These are phyloP conservation scores for grape (Vitis vinifera) DNA, from an alignment of 164 flowering plant species.

Conservation along the genomic window DNA sequence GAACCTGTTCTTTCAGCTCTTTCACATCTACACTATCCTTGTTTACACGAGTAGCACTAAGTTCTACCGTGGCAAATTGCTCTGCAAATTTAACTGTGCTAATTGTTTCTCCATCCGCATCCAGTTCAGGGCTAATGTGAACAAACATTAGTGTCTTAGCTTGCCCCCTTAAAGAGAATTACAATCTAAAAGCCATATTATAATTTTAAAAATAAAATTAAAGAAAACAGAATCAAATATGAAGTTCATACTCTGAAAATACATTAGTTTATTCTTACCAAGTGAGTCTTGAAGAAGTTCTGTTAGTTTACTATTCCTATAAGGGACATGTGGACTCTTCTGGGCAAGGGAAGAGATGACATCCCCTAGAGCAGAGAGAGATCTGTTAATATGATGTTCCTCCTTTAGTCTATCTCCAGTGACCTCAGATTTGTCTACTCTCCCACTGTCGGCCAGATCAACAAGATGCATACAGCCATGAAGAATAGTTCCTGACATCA, in stretches of 20 bases:
- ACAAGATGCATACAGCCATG: conserved; percentile 90
- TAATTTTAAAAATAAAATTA: background rate
- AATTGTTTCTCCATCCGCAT: conserved; percentile 70
- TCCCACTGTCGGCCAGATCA: conserved; percentile 91
- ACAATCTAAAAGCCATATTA: conserved; percentile 2
- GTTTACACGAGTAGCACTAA: conserved; percentile 62
- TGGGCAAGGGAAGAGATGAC: conserved; percentile 88
- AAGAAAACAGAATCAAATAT: background rate
- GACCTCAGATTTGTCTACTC: conserved; percentile 86
- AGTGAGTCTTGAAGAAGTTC: conserved; percentile 87
- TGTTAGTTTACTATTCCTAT: conserved; percentile 78
- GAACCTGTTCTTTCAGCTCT: conserved; percentile 65
- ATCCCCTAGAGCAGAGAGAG: conserved; percentile 91
- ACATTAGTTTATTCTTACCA: conserved; percentile 37
- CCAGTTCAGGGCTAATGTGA: conserved; percentile 82
- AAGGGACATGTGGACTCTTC: conserved; percentile 86
- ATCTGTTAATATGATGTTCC: conserved; percentile 87
- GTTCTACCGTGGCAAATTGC: conserved; percentile 68
- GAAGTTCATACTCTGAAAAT: background rate
- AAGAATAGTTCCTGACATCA: conserved; percentile 61
- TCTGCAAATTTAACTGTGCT: conserved; percentile 87
- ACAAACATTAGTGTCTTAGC: conserved; percentile 98
- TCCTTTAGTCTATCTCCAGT: conserved; percentile 92
- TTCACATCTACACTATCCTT: conserved; percentile 53
- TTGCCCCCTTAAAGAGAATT: conserved; percentile 65